phyloP scores from a whole-genome alignment of 2,329 filamentous ascomycete genomes.

The Pseudopyrenochaeta lycopersici region DNA sequence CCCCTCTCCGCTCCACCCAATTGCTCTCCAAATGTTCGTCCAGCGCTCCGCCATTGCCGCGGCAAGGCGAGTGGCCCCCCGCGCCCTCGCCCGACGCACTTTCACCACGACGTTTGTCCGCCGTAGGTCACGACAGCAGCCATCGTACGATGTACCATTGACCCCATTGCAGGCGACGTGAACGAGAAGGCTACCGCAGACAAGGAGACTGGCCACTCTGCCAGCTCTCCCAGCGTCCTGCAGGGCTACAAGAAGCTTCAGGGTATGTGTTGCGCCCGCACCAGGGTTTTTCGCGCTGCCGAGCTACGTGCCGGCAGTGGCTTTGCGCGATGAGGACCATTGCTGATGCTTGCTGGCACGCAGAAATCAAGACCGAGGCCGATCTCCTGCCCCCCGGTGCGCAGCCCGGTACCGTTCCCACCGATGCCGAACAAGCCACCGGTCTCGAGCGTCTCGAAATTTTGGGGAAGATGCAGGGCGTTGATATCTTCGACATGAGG shows the following conservation, averaged over 20 bases:
- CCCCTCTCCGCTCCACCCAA: constrained; percentile 49
- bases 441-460: constrained; percentile 99
- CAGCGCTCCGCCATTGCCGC: constrained; percentile 60
- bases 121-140: constrained; percentile 52
- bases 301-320: constrained; percentile 6
- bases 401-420: constrained; percentile 82
- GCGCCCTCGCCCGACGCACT: constrained; percentile 53
- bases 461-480: constrained; percentile 98
- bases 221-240: constrained; percentile 34
- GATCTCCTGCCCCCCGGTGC: constrained; percentile 90
- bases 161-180: constrained; percentile 40
- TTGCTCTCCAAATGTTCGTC: constrained; percentile 56
- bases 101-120: constrained; percentile 58
- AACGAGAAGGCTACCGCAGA: constrained; percentile 48
- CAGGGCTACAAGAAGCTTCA: constrained; percentile 56
- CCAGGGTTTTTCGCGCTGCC: constrained; percentile 18
- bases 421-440: constrained; percentile 93
- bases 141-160: constrained; percentile 44
- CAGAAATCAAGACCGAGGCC: constrained; percentile 83
- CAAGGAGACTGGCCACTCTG: constrained; percentile 44
- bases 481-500: constrained; percentile 98
- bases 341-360: constrained; percentile 36
- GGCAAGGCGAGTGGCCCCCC: constrained; percentile 54
- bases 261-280: constrained; percentile 46
- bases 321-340: constrained; percentile 20